A percentile compares a stretch with the other conserved stretches of the same genome.
phyloP scores from a whole-genome alignment of 208 protist species.

The Wallacemonas sp. region DNA sequence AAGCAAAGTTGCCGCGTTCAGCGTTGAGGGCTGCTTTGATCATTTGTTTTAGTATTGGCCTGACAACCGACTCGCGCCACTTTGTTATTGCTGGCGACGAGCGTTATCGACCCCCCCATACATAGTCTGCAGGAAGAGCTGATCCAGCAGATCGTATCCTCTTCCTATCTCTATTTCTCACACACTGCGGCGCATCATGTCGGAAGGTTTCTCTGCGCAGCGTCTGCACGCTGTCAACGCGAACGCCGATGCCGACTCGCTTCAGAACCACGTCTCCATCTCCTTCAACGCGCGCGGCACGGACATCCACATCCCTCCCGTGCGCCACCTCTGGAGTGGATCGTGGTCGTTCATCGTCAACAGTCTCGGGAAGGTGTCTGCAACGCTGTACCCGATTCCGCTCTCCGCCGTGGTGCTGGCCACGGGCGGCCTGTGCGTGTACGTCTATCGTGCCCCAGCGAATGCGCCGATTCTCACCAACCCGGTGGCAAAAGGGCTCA shows the following conservation, averaged over 20 bases:
- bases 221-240: conserved; percentile 41
- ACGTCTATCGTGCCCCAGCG: conserved; percentile 35
- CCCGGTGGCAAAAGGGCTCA: conserved; percentile 39
- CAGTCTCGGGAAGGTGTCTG: conserved; percentile 58
- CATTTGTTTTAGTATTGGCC: no score
- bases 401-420: conserved; percentile 43
- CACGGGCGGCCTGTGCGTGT: conserved; percentile 44
- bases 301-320: conserved; percentile 75
- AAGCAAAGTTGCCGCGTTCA: no score
- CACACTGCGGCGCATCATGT: no score
- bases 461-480: conserved; percentile 37
- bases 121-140: no score
- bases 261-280: conserved; percentile 39
- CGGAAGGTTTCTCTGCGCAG: conserved; percentile 59
- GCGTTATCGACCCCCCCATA: no score
- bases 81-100: no score
- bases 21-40: no score
- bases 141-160: no score
- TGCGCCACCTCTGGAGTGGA: conserved; percentile 49
- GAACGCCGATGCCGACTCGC: conserved; percentile 48
- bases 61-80: no score
- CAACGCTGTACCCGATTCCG: conserved; percentile 61
- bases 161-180: no score
- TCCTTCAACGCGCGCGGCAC: conserved; percentile 48
- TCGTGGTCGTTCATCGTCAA: conserved; percentile 39